Evolutionary conservation across 2,329 filamentous ascomycete species (phyloP).

Genomic region (Helicocarpus griseus): DNA sequence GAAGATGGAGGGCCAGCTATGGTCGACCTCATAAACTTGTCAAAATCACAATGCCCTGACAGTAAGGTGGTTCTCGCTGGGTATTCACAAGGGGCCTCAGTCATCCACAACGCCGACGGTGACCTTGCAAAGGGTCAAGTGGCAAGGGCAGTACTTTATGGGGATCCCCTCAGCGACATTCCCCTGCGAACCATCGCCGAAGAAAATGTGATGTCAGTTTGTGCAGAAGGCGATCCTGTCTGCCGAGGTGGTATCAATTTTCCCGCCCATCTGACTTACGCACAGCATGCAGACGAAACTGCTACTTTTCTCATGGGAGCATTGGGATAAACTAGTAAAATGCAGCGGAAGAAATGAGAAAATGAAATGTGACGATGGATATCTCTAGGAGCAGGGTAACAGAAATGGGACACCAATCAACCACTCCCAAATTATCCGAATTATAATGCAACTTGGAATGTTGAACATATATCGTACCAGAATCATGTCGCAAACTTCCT

Average conservation of each 20-base stretch:
- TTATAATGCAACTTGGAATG: too few species aligned
- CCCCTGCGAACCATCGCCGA: conserved; percentile 31
- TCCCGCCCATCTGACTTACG: conserved; percentile 35
- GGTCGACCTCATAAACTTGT: conserved; percentile 21
- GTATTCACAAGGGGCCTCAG: conserved; percentile 28
- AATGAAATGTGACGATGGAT: neutral
- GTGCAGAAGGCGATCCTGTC: conserved; percentile 42
- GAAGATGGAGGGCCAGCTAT: conserved; percentile 21
- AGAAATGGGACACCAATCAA: too few species aligned
- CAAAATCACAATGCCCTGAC: conserved; percentile 22
- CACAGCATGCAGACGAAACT: conserved; percentile 24
- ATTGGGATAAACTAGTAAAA: conserved; percentile 4
- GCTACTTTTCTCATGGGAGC: conserved; percentile 27
- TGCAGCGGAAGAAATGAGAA: neutral
- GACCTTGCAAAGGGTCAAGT: conserved; percentile 24
- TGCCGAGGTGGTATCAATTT: conserved; percentile 38
- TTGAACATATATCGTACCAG: too few species aligned
- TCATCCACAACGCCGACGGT: conserved; percentile 23
- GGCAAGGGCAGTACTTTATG: conserved; percentile 36
- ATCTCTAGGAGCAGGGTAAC: too few species aligned
- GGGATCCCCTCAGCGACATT: conserved; percentile 35
- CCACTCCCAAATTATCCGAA: too few species aligned
- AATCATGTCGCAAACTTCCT: too few species aligned
- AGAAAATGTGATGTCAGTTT: conserved; percentile 40
- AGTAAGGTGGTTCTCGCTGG: conserved; percentile 27